Evolutionary conservation across 495 filamentous ascomycete genomes (phyloP), one percentile per base, ranked within the genome.

Genomic region (Podospora appendiculata): DNA sequence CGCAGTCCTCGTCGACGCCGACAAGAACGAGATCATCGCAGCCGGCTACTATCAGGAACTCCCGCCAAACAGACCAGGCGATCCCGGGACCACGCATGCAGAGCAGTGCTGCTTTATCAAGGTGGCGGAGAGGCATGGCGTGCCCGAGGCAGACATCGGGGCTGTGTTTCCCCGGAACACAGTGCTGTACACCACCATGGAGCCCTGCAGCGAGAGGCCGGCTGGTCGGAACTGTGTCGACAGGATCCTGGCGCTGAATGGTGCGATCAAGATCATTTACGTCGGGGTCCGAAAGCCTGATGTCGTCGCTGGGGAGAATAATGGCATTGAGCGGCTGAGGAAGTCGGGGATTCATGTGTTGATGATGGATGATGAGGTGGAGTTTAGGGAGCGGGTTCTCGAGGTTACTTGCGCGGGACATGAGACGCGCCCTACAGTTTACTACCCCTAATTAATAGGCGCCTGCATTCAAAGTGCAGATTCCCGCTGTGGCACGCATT

Each of bases 161-260:
- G 53, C 68, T 25, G 66, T 74, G 8, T 58, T 77, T 6, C 68
- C 44, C 10, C 70, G 11, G 14, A 70, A 71, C 43, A 70, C 70
- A 1, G 74, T 85, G 12, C 67, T 94, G 34, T 93, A 93, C 59
- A 90, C 89, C 8, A 90, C 88, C 0, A 87, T 95, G 83, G 89
- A 94, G 68, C 89, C 89, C 2, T 94, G 89, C 68, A 82, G 75
- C 48, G 78, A 82, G 58, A 69, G 89, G 48, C 59, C 89, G 13
- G 85, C 79, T 12, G 88, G 88, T 5, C 54, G 67, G 44, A 78
- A 86, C 0, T 94, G 89, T 60, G 83, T 84, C 12, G 77, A 89
- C 44, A 74, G 87, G 40, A 89, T 92, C 45, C 63, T 88, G 43
- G 59, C 62, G 47, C 76, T 81, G 12, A 69, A 69, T 0, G 56